Base-by-base conservation (phyloP, 164 flowering plant species). In the Berberis vulgaris region DNA sequence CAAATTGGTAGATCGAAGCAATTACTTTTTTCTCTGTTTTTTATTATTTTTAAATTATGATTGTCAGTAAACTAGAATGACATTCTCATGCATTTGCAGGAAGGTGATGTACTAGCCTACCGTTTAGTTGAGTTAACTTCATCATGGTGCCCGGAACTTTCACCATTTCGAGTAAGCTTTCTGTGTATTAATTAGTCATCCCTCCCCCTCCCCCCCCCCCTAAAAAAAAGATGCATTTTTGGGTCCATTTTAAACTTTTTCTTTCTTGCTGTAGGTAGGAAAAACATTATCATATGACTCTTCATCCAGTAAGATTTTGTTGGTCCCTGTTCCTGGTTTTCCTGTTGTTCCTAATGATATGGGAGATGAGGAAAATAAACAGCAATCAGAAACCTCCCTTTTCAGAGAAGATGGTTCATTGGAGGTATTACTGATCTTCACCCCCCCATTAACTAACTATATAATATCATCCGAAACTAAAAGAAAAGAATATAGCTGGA, bases 361-460 rank as follows among this genome's bases (percentile, higher is more conserved):
- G 59, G 50, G 44, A 26, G 81, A 79, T 63, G 95, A 81, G n/a
- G 60, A 55, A 59, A 70, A 73, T 56, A 67, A 26, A 38, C 57
- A 43, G 46, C 75, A 72, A 63, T 54, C 70, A 54, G 82, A 73
- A 63, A 62, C 74, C 67, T 78, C 94, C 57, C 75, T 73, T 26
- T 95, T 89, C 55, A 73, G 63, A n/a, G 95, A 85, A 79, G 98
- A 95, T 79, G 98, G 97, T 54, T 83, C 96, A 6, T 74, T 95
- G 65, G 86, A 88, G 97, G 98, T 91, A 84, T 55, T 60, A 40
- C 6, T 13, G 41, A 39, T 50, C 40, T 46, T 47, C 47, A 6
- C 49, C 49, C 49, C 49, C 5, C 49, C 49, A 46, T 1, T 8
- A 46, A 5, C 49, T 8, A 46, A 5, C 49, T 5, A 46, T 46